Evolutionary conservation across 768 basidiomycete genomes (phyloP).

Genomic region (Agaricus bisporus): DNA sequence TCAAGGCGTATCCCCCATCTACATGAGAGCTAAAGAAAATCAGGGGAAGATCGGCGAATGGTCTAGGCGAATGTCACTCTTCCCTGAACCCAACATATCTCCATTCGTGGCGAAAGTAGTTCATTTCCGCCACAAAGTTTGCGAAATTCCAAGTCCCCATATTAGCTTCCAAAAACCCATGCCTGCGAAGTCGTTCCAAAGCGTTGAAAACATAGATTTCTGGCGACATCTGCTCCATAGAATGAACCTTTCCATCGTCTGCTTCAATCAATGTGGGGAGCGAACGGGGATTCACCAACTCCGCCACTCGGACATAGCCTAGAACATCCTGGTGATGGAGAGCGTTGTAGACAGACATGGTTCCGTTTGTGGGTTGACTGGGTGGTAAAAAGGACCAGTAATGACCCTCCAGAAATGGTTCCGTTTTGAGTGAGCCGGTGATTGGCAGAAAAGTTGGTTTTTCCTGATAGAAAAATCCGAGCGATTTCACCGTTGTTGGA

Average conservation of each 20-base stretch:
- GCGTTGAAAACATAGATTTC: not conserved
- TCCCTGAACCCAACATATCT: not conserved
- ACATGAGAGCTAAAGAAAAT: not conserved
- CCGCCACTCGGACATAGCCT: constrained; percentile 3
- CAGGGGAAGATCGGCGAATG: not conserved
- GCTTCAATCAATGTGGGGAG: not conserved
- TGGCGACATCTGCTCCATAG: not conserved
- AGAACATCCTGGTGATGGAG: not conserved
- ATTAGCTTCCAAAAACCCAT: not conserved
- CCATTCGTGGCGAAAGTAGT: not conserved
- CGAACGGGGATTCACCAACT: not conserved
- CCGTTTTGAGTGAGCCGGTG: not conserved
- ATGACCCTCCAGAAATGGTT: not conserved
- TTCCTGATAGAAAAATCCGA: not conserved
- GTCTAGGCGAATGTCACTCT: not conserved
- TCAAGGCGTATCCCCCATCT: too few species aligned
- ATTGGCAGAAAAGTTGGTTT: not conserved
- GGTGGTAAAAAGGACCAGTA: not conserved
- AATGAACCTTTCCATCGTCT: not conserved
- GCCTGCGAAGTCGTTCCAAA: not conserved
- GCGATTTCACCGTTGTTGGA: not conserved
- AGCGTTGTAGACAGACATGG: not conserved
- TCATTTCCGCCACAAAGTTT: not conserved
- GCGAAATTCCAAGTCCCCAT: not conserved
- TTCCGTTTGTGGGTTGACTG: not conserved